Base-by-base conservation (phyloP, 2,329 filamentous ascomycete genomes). In the Paramyrothecium sp. region DNA sequence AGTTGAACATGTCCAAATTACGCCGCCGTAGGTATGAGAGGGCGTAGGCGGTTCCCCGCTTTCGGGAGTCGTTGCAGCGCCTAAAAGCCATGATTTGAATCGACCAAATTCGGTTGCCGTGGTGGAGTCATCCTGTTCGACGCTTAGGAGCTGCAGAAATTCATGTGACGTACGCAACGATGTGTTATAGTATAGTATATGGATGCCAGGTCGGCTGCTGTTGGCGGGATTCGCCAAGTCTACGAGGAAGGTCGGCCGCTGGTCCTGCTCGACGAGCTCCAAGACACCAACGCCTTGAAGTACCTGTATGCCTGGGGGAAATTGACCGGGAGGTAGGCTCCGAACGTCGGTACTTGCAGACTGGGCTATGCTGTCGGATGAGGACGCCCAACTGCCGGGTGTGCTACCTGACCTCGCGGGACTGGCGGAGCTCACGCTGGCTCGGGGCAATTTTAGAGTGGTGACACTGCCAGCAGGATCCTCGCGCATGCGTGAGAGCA, bases 211-310 rank as follows among this genome's bases (percentile, higher is more conserved):
- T 1, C 80, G 75, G 21, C 73, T 75, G 51, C 78, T 79, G 63
- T 87, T 88, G n/a, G 74, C 70, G 1, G 78, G 71, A 64, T 88
- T 84, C 8, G 78, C 77, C 53, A 90, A 73, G 65, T 94, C 90
- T 34, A 94, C 78, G 47, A 94, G 81, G 65, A 94, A 91, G 0
- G 89, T 90, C 3, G 90, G 91, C 51, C 91, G 79, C 53, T 89
- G 84, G 68, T 95, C 91, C 62, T 89, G 84, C 67, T 94, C 90
- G 46, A 95, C 72, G 44, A 94, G 75, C 69, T 94, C 91, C 20
- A 88, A 73, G 11, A 91, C 81, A 22, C 89, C 87, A 54, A 92
- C 78, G 23, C 82, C 82, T 47, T 84, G 83, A 4, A 93, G 77
- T 53, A 85, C 75, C 54, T 85, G 80, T 49, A 85, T n/a, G n/a